Conservation (phyloP, 495 filamentous ascomycete genomes). For the Trichoderma reesei region DNA sequence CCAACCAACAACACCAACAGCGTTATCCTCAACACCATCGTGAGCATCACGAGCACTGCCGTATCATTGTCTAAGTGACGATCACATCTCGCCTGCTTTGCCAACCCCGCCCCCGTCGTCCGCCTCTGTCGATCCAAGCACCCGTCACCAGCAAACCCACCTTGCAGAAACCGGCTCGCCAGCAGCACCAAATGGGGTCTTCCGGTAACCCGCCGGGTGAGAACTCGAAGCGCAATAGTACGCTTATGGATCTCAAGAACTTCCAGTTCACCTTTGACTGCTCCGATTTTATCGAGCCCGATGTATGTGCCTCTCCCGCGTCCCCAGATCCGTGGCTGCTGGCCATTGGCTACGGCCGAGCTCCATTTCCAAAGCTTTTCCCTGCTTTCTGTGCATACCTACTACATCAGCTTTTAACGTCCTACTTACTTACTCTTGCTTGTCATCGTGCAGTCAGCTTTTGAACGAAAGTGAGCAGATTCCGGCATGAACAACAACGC, state of each 20-base stretch:
- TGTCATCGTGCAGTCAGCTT: neutral
- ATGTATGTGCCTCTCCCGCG: constrained; percentile 19
- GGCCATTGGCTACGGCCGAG: too few relatives aligned
- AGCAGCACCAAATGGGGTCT: neutral
- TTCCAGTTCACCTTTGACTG: constrained; percentile 29
- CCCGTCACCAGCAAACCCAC: too few relatives aligned
- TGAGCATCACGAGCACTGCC: too few relatives aligned
- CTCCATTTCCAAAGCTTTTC: neutral
- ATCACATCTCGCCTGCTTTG: too few relatives aligned
- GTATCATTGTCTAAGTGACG: too few relatives aligned
- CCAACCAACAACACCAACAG: too few relatives aligned
- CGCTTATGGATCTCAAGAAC: constrained; percentile 9
- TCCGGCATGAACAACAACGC: neutral
- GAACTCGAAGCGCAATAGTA: neutral
- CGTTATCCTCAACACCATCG: too few relatives aligned
- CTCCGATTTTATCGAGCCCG: constrained; percentile 22
- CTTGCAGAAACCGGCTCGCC: neutral
- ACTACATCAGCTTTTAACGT: neutral
- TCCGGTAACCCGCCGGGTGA: neutral
- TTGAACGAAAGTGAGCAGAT: neutral
- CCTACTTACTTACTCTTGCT: neutral
- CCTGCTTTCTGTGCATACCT: neutral
- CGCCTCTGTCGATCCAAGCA: too few relatives aligned
- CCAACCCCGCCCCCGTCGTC: too few relatives aligned
- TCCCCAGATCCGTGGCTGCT: too few relatives aligned